Evolutionary conservation across 2,329 filamentous ascomycete species (phyloP).

Genomic region (Penicillium polonicum): DNA sequence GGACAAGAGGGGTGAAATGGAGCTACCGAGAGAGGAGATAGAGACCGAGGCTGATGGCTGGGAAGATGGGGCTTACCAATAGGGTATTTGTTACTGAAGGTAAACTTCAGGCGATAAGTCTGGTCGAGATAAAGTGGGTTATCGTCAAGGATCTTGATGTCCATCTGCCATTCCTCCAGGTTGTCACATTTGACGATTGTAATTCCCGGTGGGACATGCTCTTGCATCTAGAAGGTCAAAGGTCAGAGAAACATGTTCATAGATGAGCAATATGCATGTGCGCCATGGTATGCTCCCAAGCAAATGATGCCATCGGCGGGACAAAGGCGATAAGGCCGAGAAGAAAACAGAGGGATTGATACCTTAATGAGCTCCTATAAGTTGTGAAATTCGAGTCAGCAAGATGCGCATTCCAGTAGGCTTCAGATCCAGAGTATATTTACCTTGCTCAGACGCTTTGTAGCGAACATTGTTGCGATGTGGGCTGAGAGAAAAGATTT

Average conservation of each 20-base stretch:
- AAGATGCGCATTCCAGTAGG: not conserved
- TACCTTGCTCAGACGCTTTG: conserved; percentile 51
- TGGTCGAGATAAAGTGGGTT: conserved; percentile 85
- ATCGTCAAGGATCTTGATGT: conserved; percentile 83
- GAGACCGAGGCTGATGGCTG: not conserved
- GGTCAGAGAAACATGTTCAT: not conserved
- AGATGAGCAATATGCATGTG: not conserved
- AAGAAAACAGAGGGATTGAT: conserved; percentile 17
- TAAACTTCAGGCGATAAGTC: conserved; percentile 81
- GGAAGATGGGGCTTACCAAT: conserved; percentile 65
- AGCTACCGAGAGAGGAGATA: not conserved
- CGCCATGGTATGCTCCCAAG: not conserved
- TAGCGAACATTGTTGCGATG: conserved; percentile 47
- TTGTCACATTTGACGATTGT: conserved; percentile 76
- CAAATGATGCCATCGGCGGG: not conserved
- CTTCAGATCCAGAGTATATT: not conserved
- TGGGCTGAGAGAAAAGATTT: not conserved
- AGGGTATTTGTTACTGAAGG: conserved; percentile 79
- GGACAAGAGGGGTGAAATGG: not conserved
- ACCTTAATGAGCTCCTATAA: conserved; percentile 57
- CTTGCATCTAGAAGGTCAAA: conserved; percentile 50
- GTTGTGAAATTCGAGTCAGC: conserved; percentile 23
- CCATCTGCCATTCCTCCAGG: conserved; percentile 86
- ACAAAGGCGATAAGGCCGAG: not conserved
- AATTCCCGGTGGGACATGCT: conserved; percentile 66